Percentiles rank a stretch among this genome's conserved stretches.
Evolutionary conservation across 768 basidiomycete genomes (phyloP).

Genomic region (Mrakia frigida): DNA sequence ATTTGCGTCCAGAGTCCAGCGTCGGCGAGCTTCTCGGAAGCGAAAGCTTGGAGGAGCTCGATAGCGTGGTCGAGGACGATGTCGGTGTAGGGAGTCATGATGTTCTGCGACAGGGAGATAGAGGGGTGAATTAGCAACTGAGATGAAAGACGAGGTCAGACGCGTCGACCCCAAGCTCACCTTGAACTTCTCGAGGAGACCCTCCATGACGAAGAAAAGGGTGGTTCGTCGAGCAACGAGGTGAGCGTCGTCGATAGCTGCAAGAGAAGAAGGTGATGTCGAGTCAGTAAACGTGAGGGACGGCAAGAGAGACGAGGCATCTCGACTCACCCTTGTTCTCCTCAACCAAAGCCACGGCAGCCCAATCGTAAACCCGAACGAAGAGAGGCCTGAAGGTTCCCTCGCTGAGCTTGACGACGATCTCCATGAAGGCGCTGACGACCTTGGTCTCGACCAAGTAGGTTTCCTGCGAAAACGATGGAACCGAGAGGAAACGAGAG

Average conservation of each 20-base stretch:
- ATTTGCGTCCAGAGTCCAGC: conserved; percentile 59
- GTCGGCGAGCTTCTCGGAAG: conserved; percentile 44
- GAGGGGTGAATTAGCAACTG: not conserved
- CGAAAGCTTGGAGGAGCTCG: conserved; percentile 57
- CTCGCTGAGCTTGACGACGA: conserved; percentile 90
- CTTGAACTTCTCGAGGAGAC: conserved; percentile 82
- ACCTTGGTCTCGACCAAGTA: conserved; percentile 45
- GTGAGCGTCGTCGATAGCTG: conserved; percentile 40
- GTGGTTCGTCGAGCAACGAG: conserved; percentile 55
- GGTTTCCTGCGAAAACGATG: conserved; percentile 3
- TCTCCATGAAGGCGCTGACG: conserved; percentile 73
- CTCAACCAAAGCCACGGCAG: conserved; percentile 54
- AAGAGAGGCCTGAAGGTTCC: conserved; percentile 84
- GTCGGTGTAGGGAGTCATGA: conserved; percentile 89
- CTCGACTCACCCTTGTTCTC: conserved; percentile 41
- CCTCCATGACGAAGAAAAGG: conserved; percentile 67
- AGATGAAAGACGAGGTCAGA: not conserved
- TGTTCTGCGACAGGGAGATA: conserved; percentile 50
- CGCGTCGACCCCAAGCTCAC: conserved; percentile 45
- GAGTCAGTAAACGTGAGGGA: conserved; percentile 21
- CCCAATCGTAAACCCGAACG: conserved; percentile 91
- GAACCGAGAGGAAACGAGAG: not conserved
- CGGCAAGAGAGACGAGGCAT: not conserved
- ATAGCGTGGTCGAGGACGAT: conserved; percentile 64
- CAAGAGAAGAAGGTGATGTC: not conserved